A percentile compares a stretch with the other conserved stretches of the same genome.
These are phyloP conservation scores for Elaeis guineensis DNA, from an alignment of 176 grass and related monocot genomes.

Conservation along the genomic window DNA sequence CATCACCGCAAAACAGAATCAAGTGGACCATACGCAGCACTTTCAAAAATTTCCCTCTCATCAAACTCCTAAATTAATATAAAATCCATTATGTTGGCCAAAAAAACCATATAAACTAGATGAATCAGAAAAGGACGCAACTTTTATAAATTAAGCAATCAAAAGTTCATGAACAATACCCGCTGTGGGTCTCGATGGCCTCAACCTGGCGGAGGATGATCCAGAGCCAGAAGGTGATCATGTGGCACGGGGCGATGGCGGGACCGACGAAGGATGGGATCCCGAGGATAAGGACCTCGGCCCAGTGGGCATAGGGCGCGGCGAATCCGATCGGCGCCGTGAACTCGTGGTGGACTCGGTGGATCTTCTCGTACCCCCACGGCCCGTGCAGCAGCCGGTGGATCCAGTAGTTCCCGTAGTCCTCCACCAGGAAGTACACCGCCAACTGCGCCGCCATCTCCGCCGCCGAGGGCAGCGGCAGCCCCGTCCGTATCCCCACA, in stretches of 20 bases:
- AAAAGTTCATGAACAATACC: slow-evolving; percentile 29
- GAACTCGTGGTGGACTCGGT: slow-evolving; percentile 80
- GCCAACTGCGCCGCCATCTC: slow-evolving; percentile 59
- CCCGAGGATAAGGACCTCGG: slow-evolving; percentile 70
- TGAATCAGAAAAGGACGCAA: no score
- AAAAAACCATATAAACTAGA: no score
- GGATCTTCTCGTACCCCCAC: slow-evolving; percentile 78
- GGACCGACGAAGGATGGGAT: slow-evolving; percentile 67
- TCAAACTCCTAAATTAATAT: no score
- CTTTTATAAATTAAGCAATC: not conserved
- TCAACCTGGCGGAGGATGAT: slow-evolving; percentile 66
- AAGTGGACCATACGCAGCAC: no score
- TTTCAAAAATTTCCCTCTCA: no score
- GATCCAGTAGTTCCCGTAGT: slow-evolving; percentile 84
- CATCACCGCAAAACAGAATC: no score
- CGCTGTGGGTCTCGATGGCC: slow-evolving; percentile 80
- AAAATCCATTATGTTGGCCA: no score
- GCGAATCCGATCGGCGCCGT: slow-evolving; percentile 76
- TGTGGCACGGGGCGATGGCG: slow-evolving; percentile 64
- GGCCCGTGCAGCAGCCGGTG: slow-evolving; percentile 69
- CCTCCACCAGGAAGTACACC: slow-evolving; percentile 86
- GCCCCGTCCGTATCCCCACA: slow-evolving; percentile 56
- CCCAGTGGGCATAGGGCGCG: slow-evolving; percentile 82
- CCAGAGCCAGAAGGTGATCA: slow-evolving; percentile 93
- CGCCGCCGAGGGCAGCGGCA: slow-evolving; percentile 59